Base-by-base conservation (phyloP, 2,329 filamentous ascomycete genomes). In the Paraconiothyrium brasiliense region DNA sequence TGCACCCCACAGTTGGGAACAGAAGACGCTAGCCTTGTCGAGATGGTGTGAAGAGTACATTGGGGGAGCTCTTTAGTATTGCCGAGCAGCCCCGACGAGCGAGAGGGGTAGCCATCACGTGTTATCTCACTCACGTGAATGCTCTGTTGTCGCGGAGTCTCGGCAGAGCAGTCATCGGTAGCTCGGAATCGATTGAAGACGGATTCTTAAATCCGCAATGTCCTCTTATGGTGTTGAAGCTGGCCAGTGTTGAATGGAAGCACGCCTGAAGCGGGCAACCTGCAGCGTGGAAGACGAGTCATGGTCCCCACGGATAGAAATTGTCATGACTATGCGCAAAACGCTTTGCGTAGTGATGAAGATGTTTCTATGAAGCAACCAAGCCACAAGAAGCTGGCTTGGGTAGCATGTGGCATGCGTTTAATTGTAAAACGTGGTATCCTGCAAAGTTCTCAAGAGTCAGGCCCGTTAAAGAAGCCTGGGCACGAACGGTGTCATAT, bases 11-110 rank as follows among this genome's bases (percentile, higher is more conserved):
- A 67, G 48, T 47, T 43, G 46, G 34, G 8, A 39, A 41, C 35
- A 49, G 48, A 39, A 60, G 51, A 34, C 39, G 43, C 61, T 60
- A 62, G 34, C 49, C 32, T 27, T 20, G 14, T 52, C 9, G 14
- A 50, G 59, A 27, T 59, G 58, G 37, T 35, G 41, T 51, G 24
- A 35, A n/a, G 37, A n/a, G 10, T 24, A 30, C 39, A 30, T 30
- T 47, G 57, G 32, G 58, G 57, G 48, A 30, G 30, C 43, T 52
- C 39, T 47, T 16, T 11, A n/a, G 16, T 13, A 13, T 11, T 62
- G 54, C 67, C 67, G 66, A 70, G 64, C 64, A 68, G 61, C 60
- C 67, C 63, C 64, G 67, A 50, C 20, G 58, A 63, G 57, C 58
- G 48, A 9, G 63, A 64, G 63, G 58, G 60, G 62, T n/a, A 61